phyloP scores from a whole-genome alignment of 441 rosid species.

The Dalechampia spathulata region DNA sequence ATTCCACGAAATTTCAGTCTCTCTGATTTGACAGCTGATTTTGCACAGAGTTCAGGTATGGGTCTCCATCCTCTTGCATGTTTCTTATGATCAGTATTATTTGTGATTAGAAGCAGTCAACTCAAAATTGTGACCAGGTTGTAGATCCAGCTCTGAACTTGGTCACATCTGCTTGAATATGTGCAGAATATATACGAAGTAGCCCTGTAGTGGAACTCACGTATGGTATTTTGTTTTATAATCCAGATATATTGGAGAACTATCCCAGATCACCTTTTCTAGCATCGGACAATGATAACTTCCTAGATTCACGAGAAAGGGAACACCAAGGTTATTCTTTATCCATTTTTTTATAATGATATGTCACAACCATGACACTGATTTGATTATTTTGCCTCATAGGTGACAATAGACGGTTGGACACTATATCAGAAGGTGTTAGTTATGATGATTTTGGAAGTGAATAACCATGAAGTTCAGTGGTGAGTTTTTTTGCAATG shows the following conservation, averaged over 20 bases:
- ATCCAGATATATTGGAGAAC: slow-evolving; percentile 35
- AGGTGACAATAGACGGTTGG: slow-evolving; percentile 79
- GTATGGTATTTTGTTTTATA: background rate
- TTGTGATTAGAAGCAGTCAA: too few relatives aligned
- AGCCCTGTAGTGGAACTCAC: too few relatives aligned
- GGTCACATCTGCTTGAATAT: too few relatives aligned
- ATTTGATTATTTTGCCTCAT: slow-evolving; percentile 22
- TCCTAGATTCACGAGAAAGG: slow-evolving; percentile 77
- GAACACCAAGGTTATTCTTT: slow-evolving; percentile 61
- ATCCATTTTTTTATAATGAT: background rate
- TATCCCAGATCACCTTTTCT: slow-evolving; percentile 83
- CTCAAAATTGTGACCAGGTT: too few relatives aligned
- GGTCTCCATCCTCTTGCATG: background rate
- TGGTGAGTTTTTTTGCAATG: slow-evolving; percentile 19
- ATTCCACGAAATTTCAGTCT: slow-evolving; percentile 89
- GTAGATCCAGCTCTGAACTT: too few relatives aligned
- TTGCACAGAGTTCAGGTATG: slow-evolving; percentile 83
- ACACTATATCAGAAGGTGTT: slow-evolving; percentile 79
- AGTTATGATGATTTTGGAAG: slow-evolving; percentile 73
- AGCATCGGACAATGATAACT: slow-evolving; percentile 51
- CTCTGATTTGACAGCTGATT: slow-evolving; percentile 87
- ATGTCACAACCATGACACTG: background rate
- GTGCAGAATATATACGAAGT: too few relatives aligned
- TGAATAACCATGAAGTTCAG: slow-evolving; percentile 29
- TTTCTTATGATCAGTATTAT: background rate